These are phyloP conservation scores for Xylaria telfairii DNA, from an alignment of 495 filamentous ascomycete genomes.

Conservation along the genomic window DNA sequence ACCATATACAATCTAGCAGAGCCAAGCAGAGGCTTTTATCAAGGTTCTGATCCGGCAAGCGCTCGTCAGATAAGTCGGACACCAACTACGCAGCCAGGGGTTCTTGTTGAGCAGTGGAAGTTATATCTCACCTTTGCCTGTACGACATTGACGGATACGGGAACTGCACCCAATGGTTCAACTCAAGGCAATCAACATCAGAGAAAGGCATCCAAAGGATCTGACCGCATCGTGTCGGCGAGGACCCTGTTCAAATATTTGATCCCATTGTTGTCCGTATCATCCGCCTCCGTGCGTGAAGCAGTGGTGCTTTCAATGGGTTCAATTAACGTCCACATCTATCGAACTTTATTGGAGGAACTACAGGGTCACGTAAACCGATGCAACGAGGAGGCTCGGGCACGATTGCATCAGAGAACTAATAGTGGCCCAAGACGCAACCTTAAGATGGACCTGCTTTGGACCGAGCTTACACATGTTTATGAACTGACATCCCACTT, in stretches of 20 bases:
- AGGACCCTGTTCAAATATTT: constrained; percentile 86
- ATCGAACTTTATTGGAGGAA: constrained; percentile 88
- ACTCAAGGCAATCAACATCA: constrained; percentile 76
- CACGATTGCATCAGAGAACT: constrained; percentile 81
- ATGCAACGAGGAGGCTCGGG: constrained; percentile 87
- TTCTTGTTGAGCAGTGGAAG: constrained; percentile 97
- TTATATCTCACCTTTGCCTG: constrained; percentile 97
- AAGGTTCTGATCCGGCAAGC: constrained; percentile 52
- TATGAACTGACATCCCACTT: constrained; percentile 95
- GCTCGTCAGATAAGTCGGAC: constrained; percentile 56
- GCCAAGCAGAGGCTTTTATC: constrained; percentile 66
- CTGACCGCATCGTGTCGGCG: constrained; percentile 87
- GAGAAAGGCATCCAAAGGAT: constrained; percentile 80
- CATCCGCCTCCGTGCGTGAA: constrained; percentile 77
- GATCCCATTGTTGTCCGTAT: constrained; percentile 82
- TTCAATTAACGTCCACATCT: constrained; percentile 95
- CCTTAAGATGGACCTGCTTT: constrained; percentile 79
- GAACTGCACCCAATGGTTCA: constrained; percentile 64
- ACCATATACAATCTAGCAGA: constrained; percentile 80
- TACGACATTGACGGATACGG: constrained; percentile 88
- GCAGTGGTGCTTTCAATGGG: constrained; percentile 92
- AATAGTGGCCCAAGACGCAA: constrained; percentile 77
- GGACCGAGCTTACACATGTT: constrained; percentile 94
- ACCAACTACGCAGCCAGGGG: constrained; percentile 80
- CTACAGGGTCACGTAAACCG: constrained; percentile 79